A percentile compares a stretch with the other conserved stretches of the same genome.
Conservation (phyloP, 2,329 filamentous ascomycete genomes). For the Pseudogymnoascus sp. region DNA sequence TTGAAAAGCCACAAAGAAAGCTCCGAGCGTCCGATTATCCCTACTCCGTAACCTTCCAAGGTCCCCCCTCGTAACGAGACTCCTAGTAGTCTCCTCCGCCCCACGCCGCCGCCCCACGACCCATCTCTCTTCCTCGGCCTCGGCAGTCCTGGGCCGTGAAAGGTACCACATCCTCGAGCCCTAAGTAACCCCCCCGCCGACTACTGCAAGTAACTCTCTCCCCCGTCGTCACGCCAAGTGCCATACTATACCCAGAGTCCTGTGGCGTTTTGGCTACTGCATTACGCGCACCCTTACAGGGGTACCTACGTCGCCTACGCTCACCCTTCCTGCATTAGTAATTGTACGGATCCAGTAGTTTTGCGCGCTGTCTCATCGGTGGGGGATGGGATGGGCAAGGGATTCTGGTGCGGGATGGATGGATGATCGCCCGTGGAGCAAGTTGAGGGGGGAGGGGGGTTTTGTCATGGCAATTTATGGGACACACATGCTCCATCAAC, state of each 20-base stretch:
- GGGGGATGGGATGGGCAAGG: background rate
- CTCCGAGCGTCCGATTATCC: background rate
- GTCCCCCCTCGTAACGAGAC: too few species aligned
- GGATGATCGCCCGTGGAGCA: background rate
- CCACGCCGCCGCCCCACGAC: too few species aligned
- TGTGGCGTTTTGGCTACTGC: background rate
- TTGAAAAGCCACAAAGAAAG: background rate
- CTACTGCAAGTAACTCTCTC: background rate
- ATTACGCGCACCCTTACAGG: background rate
- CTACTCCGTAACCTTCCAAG: background rate
- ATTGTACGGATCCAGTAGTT: background rate
- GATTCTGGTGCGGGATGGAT: background rate
- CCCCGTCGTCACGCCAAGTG: background rate
- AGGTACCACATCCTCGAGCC: background rate
- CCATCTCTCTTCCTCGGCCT: background rate
- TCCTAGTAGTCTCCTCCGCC: too few species aligned
- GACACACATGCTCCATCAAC: background rate
- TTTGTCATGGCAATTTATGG: background rate
- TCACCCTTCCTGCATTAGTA: background rate
- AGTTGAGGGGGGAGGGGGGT: too few species aligned
- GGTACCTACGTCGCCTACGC: too few species aligned
- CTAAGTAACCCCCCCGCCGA: background rate
- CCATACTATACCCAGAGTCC: background rate
- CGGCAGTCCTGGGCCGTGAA: background rate
- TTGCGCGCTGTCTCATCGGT: background rate